Base-by-base conservation (phyloP, 495 filamentous ascomycete species). In the Lichina pygmaea region DNA sequence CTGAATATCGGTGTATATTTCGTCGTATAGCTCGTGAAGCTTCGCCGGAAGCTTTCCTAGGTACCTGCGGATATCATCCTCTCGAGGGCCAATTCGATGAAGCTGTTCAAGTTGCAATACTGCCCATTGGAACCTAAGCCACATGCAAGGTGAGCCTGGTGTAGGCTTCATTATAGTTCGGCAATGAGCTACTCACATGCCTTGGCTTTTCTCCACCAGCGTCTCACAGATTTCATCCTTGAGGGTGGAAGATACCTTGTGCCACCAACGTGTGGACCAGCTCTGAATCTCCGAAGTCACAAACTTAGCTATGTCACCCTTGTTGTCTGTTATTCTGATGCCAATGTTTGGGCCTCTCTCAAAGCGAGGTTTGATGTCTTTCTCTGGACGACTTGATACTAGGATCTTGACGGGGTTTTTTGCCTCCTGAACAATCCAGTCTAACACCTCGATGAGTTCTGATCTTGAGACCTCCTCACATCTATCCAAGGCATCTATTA, bases 331-430 rank as follows among this genome's bases (percentile, higher is more conserved):
- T 4, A 60, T 57, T 33, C 54, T 44, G 37, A 67, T 62, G 15
- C 53, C 46, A 13, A 66, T 49, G 41, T 56, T 62, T 7, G 57
- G 51, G 5, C 38, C 40, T 6, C 41, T 43, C 30, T 46, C 41
- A 24, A 67, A 49, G 9, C 37, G 41, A 10, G 43, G 36, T 32
- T 45, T 33, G 37, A 65, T 60, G 34, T 62, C 57, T n/a, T 40
- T 34, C 33, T 66, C 64, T 9, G 58, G 59, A 10, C 63, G 55
- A 41, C 62, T 64, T 11, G 63, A 66, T 45, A 67, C 58, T 46
- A 67, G 62, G 13, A 68, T 48, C 44, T 60, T 66, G 7, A 65
- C 50, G 0, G 50, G 48, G 4, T 50, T 57, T 31, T 41, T 34
- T 4, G 60, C 52, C 13, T 60, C 32, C 8, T 39, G 43, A 6